Percentiles rank a stretch among this genome's conserved stretches.
phyloP scores from a whole-genome alignment of 177 flowering plant species.

The Tripterygium wilfordii region DNA sequence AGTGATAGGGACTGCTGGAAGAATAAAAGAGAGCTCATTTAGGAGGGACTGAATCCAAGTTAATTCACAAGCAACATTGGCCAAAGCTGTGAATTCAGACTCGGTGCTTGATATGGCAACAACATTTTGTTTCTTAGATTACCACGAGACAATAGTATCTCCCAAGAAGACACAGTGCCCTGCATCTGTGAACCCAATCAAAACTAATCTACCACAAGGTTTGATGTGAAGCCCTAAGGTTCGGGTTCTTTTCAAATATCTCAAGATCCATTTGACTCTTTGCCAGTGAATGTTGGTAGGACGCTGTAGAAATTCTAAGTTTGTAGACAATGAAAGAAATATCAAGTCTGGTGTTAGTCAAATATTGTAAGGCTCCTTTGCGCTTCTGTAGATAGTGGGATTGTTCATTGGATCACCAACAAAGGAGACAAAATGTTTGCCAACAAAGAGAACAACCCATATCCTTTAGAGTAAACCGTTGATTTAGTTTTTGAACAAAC shows the following conservation, averaged over 20 bases:
- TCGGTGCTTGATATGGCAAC: background rate
- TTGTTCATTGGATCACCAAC: background rate
- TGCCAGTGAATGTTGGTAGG: background rate
- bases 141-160: background rate
- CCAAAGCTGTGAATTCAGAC: background rate
- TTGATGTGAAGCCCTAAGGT: background rate
- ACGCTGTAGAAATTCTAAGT: background rate
- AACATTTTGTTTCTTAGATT: background rate
- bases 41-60: background rate
- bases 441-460: background rate
- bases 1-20: background rate
- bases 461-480: background rate
- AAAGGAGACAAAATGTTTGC: background rate
- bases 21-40: background rate
- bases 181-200: background rate
- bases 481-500: background rate
- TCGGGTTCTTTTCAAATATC: background rate
- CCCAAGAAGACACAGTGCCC: slow-evolving; percentile 1
- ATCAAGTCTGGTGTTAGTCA: background rate
- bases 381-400: background rate
- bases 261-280: background rate
- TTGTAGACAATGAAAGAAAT: background rate
- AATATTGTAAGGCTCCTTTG: no score
- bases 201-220: no score
- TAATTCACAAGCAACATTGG: background rate